Base-by-base conservation (phyloP, 768 basidiomycete genomes). In the Phlebiopsis flavidoalba region DNA sequence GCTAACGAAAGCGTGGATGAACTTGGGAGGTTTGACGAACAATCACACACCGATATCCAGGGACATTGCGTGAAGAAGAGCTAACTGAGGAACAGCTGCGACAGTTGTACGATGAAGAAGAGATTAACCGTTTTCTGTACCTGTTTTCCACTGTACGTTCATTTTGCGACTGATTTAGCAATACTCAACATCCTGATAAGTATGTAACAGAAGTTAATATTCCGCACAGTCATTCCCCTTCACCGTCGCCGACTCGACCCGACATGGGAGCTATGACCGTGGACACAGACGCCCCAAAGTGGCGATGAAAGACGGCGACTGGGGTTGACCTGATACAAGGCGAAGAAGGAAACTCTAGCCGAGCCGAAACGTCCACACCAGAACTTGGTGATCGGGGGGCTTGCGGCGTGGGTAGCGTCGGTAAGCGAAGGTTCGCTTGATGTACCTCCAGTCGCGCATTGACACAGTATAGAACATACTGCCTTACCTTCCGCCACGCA, bases 41-140 rank as follows among this genome's bases (percentile, higher is more conserved):
- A 1, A 19, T 31, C 54, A 7, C 54, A n/a, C 14, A 22, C 21
- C 37, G 19, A 26, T 19, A 5, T 11, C 3, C n/a, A 49, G n/a
- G n/a, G 3, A 55, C 37, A 6, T 43, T 19, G 6, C 35, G 43
- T 12, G 70, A 74, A 51, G 70, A 68, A 43, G 73, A 74, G 4
- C 67, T 84, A 26, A 77, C 79, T 8, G 84, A 87, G 66, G 69
- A 72, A 24, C 75, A 86, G 64, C 74, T 88, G 19, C 75, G 87
- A 45, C 78, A 82, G 45, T 65, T 84, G 26, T 87, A 83, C 62
- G 86, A 88, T 24, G 77, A 81, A 57, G 85, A 87, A 67, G 85
- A 88, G 72, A 81, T 87, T 14, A 77, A 83, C 15, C 74, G 83
- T 26, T 88, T 85, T 67, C 71, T 88, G 31, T 67, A 73, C 48